These are phyloP conservation scores for Trichosanthes cucumerina DNA, from an alignment of 306 rosid genomes.

Conservation along the genomic window DNA sequence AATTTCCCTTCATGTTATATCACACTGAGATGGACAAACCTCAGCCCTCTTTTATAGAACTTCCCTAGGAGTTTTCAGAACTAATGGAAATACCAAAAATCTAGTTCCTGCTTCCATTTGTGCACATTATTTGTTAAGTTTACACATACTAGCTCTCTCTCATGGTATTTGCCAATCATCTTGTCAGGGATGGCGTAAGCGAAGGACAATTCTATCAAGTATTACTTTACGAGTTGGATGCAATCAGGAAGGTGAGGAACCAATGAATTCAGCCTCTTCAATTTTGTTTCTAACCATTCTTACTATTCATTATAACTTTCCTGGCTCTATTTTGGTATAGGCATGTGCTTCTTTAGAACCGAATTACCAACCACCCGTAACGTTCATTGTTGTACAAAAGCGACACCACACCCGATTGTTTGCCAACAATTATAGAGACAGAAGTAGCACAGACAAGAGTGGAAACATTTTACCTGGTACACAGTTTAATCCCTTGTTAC, in stretches of 20 bases:
- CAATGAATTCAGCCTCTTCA: not conserved
- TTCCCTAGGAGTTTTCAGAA: not conserved
- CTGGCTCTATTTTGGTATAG: conserved; percentile 19
- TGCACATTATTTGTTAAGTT: not conserved
- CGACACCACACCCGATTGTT: conserved; percentile 89
- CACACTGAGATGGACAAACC: not conserved
- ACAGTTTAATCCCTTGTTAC: conserved; percentile 11
- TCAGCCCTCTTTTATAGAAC: not conserved
- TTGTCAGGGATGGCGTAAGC: conserved; percentile 83
- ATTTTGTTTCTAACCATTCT: not conserved
- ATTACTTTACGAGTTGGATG: conserved; percentile 76
- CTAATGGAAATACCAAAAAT: not conserved
- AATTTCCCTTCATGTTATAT: not conserved
- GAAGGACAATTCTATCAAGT: conserved; percentile 96
- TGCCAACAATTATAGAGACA: conserved; percentile 68
- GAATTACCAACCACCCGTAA: conserved; percentile 90
- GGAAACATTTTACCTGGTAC: conserved; percentile 86
- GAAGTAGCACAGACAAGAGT: conserved; percentile 68
- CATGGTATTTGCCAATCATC: not conserved
- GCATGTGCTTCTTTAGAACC: conserved; percentile 93
- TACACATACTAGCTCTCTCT: not conserved
- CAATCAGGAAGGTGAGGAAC: conserved; percentile 67
- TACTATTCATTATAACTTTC: not conserved
- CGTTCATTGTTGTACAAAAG: conserved; percentile 87
- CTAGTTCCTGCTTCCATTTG: not conserved